These are phyloP conservation scores for Curvularia hawaiiensis DNA, from an alignment of 2,329 filamentous ascomycete species.

Conservation along the genomic window DNA sequence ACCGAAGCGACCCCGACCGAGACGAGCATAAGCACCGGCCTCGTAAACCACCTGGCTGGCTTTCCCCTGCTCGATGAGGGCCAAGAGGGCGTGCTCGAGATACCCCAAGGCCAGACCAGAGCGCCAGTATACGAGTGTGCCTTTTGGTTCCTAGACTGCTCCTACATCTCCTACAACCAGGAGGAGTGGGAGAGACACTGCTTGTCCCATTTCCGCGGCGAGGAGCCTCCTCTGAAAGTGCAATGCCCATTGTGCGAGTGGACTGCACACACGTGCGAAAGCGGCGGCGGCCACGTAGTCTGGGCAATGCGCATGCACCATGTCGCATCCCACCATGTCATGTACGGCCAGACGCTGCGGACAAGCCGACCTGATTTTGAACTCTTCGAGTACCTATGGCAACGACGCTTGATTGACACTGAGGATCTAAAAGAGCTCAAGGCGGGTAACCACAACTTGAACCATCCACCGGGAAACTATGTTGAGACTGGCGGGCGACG, in stretches of 20 bases:
- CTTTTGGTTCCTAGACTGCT: constrained; percentile 44
- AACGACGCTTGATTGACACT: constrained; percentile 37
- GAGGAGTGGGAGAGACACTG: constrained; percentile 42
- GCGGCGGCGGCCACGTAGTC: constrained; percentile 25
- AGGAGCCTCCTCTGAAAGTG: constrained; percentile 37
- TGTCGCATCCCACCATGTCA: constrained; percentile 31
- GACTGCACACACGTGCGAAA: constrained; percentile 10
- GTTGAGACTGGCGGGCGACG: constrained; percentile 21
- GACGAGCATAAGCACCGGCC: constrained; percentile 34
- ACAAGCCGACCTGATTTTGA: constrained; percentile 36
- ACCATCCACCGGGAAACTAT: constrained; percentile 24
- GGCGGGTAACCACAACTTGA: constrained; percentile 37
- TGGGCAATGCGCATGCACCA: constrained; percentile 40
- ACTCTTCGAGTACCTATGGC: constrained; percentile 40
- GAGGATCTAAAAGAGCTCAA: constrained; percentile 42
- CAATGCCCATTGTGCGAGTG: constrained; percentile 43
- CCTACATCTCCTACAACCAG: constrained; percentile 23
- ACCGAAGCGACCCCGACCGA: constrained; percentile 33
- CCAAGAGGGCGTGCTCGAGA: constrained; percentile 35
- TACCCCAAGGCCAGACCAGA: constrained; percentile 12
- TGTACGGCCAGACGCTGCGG: constrained; percentile 30
- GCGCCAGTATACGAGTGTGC: constrained; percentile 36
- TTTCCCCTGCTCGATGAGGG: constrained; percentile 32
- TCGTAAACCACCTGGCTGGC: constrained; percentile 28
- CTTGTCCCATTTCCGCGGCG: constrained; percentile 40